Base-by-base conservation (phyloP, 208 protist genomes). In the Porcisia hertigi region DNA sequence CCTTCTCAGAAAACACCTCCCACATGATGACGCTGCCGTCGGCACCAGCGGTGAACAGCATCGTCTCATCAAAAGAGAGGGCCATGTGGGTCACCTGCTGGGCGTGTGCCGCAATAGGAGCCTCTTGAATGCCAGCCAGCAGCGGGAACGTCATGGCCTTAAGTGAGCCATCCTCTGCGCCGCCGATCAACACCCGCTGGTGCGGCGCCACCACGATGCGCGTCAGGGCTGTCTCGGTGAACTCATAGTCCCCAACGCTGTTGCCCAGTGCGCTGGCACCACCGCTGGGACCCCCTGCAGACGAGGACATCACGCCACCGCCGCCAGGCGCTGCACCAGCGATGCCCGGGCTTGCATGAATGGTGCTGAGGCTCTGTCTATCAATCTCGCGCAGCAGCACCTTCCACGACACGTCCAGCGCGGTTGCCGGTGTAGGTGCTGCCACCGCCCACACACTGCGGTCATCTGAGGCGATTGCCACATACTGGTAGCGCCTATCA, bases 1-100 rank as follows among this genome's bases (percentile, higher is more conserved):
- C 92, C 49, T 98, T 94, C 76, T 98, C 96, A 14, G 87, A 80
- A 53, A 62, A 75, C 1, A 97, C 82, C 65, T 97, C 94, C 76
- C 93, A 94, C 69, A 97, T 89, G 76, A 96, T 94, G 69, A 98
- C 79, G 63, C 76, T 91, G 62, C 97, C 97, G 84, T 99, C 97
- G 34, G 83, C 92, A 57, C 90, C 81, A 18, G 89, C 90, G 9
- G 95, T 94, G 85, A 98, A 98, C 30, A 99, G 86, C 3, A 87
- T 92, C 60, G 64, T 78, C 76, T 99, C 98, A 83, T 99, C 97
- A 64, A 88, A 93, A 5, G 94, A 92, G n/a, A 99, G 80, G 20
- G 69, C 78, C 79, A 99, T 89, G 30, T 88, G 86, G 36, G 87
- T 93, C 30, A 99, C 81, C 59, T 73, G 53, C 30, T 73, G 86